These are phyloP conservation scores for Camellia oleifera DNA, from an alignment of 179 eudicot species.

Conservation along the genomic window DNA sequence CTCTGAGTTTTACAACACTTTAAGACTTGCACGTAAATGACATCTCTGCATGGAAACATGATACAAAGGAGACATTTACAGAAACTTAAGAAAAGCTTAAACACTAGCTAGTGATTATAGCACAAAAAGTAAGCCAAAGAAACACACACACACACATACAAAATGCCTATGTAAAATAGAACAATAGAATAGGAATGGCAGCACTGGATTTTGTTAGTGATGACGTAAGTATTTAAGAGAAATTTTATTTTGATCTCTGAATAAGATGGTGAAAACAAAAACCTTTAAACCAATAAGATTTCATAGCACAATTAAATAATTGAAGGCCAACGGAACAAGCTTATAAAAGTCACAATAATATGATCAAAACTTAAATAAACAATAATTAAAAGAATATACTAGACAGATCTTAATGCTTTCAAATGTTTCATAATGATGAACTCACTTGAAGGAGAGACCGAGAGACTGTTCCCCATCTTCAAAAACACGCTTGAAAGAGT, in stretches of 20 bases:
- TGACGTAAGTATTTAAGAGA: not conserved
- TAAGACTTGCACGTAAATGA: not conserved
- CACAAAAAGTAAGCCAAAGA: not conserved
- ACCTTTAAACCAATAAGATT: not conserved
- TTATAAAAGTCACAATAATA: not conserved
- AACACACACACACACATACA: not conserved
- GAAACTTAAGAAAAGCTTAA: not conserved
- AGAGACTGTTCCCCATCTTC: constrained; percentile 86
- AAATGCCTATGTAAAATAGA: not conserved
- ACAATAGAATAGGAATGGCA: not conserved
- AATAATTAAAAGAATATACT: not conserved
- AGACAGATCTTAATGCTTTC: not conserved
- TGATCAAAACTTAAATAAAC: not conserved
- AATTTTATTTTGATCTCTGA: not conserved
- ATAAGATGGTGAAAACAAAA: not conserved
- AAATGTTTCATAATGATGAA: constrained; percentile 21
- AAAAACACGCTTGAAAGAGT: constrained; percentile 86
- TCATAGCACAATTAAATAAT: not conserved
- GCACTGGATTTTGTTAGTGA: not conserved
- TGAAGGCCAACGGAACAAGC: not conserved
- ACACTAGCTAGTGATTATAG: not conserved
- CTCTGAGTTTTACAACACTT: not conserved
- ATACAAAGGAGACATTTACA: not conserved
- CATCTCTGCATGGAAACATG: not conserved
- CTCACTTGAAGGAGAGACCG: constrained; percentile 85